Percentiles rank a stretch among this genome's conserved stretches.
These are phyloP conservation scores for Chlamydomonas eustigma DNA, from an alignment of 139 green algal genomes.

Conservation along the genomic window DNA sequence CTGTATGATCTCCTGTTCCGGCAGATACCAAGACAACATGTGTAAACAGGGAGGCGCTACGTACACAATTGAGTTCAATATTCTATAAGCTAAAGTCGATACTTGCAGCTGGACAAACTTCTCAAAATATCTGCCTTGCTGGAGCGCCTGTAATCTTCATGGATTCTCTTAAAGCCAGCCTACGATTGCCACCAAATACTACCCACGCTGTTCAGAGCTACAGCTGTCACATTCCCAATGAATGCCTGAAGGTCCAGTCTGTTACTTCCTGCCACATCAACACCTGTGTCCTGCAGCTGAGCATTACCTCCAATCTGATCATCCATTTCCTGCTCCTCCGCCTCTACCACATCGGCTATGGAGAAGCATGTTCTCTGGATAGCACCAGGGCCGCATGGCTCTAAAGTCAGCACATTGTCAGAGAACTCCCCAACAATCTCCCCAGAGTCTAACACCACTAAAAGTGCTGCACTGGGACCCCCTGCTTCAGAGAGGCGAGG, in stretches of 20 bases:
- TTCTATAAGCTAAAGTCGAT: too few relatives aligned
- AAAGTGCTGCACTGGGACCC: background rate
- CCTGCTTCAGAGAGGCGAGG: background rate
- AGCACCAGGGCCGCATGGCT: background rate
- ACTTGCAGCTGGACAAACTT: too few relatives aligned
- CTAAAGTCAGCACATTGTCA: background rate
- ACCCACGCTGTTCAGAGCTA: background rate
- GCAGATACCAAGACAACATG: too few relatives aligned
- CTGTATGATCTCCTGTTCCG: too few relatives aligned
- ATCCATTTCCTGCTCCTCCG: background rate
- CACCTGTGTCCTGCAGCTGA: background rate
- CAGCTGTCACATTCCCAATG: background rate
- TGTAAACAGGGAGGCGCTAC: too few relatives aligned
- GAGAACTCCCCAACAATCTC: background rate
- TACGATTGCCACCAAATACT: constrained; percentile 4
- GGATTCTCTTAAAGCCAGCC: too few relatives aligned
- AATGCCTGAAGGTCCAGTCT: background rate
- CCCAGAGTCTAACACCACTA: background rate
- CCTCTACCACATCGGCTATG: background rate
- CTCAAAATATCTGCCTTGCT: too few relatives aligned
- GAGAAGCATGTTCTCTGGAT: background rate
- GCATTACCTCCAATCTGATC: background rate
- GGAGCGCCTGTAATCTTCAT: too few relatives aligned
- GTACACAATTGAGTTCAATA: too few relatives aligned
- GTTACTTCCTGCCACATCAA: background rate